Base-by-base conservation (phyloP, 768 basidiomycete genomes). In the Leccinum barrowsii region DNA sequence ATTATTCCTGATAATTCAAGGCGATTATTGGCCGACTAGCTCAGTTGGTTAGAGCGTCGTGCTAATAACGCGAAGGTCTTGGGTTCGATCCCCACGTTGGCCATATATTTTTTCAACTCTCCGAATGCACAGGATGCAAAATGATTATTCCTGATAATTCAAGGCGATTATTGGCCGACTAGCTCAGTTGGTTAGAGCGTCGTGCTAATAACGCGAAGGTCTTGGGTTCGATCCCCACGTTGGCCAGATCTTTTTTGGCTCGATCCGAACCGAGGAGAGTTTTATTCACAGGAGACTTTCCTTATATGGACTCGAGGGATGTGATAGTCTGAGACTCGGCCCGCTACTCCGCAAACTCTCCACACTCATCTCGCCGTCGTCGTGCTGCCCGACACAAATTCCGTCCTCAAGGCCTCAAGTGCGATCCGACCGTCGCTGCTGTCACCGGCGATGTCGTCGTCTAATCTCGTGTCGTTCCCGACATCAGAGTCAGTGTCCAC, bases 131-230 rank as follows among this genome's bases (percentile, higher is more conserved):
- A 17, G 1, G 6, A 37, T 17, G 15, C 6, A 8, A 37, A 7
- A 6, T 17, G 17, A 37, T 37, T 4, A 4, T 17, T 0, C 17
- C 37, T 17, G 32, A 12, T 12, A 12, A 17, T 37, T 2, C 0
- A 0, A 13, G 3, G 17, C 17, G 7, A 15, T 3, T 0, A 37
- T 6, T 17, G 37, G 37, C 15, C 37, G 35, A 37, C 85, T 90
- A 89, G 88, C 89, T 90, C 88, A 90, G 89, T 78, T 89, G 89
- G 88, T 90, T 89, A 89, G 88, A 89, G 88, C 87, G 87, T 88
- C 83, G 87, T 87, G 84, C 87, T 89, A 89, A 67, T 73, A 34
- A 85, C 82, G 81, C 84, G 82, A 85, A 86, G 84, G 85, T 85
- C 85, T 82, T 86, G 84, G 85, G 84, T 86, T 85, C 85, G 84